Evolutionary conservation across 1,284 basidiomycete species (phyloP), one percentile per base, ranked within the genome.

Genomic region (Boletus semigastroideus): DNA sequence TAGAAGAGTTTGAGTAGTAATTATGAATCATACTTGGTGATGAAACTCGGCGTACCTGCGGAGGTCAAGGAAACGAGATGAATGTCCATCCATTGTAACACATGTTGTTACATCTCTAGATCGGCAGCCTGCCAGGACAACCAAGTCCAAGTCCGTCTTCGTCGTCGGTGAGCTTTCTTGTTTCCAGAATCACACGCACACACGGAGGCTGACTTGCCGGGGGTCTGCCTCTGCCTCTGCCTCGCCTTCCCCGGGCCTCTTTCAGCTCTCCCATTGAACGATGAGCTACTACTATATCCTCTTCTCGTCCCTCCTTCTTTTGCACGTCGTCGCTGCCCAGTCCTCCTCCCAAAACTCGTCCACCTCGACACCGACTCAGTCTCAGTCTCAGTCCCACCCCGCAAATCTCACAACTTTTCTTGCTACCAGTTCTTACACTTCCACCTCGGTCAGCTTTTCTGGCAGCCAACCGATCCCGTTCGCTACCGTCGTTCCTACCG

Each of bases 401-500:
- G 45, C 55, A n/a, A 67, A 60, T 46, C 49, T 78, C 52, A 78
- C 76, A 33, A 69, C 82, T 27, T 78, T 80, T 51, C 69, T 75
- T 44, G 75, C 76, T 4, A 83, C 84, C 7, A 74, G 72, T 46
- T 72, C 73, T 3, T 63, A 73, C 53, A 78, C 80, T 30, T 62
- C 78, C 42, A 80, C 79, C 33, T 69, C 77, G 52, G 63, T 77
- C 55, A 74, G 75, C 45, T 75, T 72, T 39, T 76, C 78, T 12
- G 79, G 77, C 28, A 74, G 70, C 52, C 74, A 75, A 57, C 68
- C 74, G 57, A 69, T 80, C 44, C 66, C 76, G 19, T 53, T 82
- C 53, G 75, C 79, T 48, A 79, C 80, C 22, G 73, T 79, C 39
- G 57, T 87, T 47, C 78, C 84, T 19, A 79, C 78, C 41, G 69